Conservation (phyloP, 495 filamentous ascomycete genomes). For the Staphylotrichum tortipilum region DNA sequence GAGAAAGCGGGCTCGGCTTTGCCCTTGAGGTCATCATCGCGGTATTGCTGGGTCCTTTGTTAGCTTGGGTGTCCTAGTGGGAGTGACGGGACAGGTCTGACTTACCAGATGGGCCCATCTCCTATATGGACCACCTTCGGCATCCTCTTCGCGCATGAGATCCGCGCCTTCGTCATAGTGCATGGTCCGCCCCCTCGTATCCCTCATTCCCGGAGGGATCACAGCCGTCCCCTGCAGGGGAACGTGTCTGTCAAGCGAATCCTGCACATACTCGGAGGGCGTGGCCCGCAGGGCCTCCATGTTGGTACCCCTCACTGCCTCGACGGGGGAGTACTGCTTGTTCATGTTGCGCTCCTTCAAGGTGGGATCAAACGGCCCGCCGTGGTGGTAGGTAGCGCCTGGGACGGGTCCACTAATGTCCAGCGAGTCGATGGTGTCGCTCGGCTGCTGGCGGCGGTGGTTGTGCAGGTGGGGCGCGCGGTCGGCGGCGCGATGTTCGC, state of each 20-base stretch:
- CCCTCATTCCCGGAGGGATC: slow-evolving; percentile 62
- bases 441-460: slow-evolving; percentile 49
- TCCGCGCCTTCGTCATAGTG: slow-evolving; percentile 80
- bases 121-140: slow-evolving; percentile 53
- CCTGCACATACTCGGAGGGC: slow-evolving; percentile 66
- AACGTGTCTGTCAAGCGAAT: slow-evolving; percentile 64
- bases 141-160: slow-evolving; percentile 62
- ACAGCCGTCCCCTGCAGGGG: slow-evolving; percentile 77
- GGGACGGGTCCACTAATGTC: slow-evolving; percentile 47
- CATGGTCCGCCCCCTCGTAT: slow-evolving; percentile 59
- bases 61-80: not conserved
- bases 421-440: slow-evolving; percentile 75
- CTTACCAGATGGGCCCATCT: slow-evolving; percentile 60
- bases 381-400: slow-evolving; percentile 69
- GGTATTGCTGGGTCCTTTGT: slow-evolving; percentile 48
- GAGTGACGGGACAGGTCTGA: slow-evolving; percentile 2
- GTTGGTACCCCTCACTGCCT: slow-evolving; percentile 67
- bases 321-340: slow-evolving; percentile 58
- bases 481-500: slow-evolving; percentile 51
- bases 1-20: slow-evolving; percentile 72
- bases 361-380: slow-evolving; percentile 85
- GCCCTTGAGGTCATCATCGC: slow-evolving; percentile 62
- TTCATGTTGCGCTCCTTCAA: slow-evolving; percentile 61
- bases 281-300: slow-evolving; percentile 74
- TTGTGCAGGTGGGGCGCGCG: slow-evolving; percentile 50